phyloP scores from a whole-genome alignment of 164 flowering plant genomes.

The Sedum album region DNA sequence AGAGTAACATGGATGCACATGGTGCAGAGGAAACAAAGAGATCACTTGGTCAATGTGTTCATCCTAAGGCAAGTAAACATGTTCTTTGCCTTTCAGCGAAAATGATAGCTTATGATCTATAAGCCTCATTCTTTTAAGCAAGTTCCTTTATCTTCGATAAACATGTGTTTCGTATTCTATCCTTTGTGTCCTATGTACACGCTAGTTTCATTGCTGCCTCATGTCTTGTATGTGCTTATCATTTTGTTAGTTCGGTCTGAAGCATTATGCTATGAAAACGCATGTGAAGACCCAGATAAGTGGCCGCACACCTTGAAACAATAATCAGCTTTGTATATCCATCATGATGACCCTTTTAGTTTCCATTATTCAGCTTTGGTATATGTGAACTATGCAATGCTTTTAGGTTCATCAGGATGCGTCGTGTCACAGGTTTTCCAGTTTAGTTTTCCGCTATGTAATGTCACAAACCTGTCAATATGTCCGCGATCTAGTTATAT shows the following conservation, averaged over 20 bases:
- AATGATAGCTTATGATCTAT: neutral
- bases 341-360: neutral
- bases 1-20: neutral
- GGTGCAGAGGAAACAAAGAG: neutral
- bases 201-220: slow-evolving; percentile 1
- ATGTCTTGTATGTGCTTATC: neutral
- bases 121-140: neutral
- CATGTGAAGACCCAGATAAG: neutral
- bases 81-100: neutral
- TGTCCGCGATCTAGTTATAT: no score
- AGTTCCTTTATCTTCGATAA: neutral
- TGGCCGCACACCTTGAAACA: neutral
- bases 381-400: no score
- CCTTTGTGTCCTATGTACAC: neutral
- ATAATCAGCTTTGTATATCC: neutral
- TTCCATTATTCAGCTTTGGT: no score
- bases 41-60: neutral
- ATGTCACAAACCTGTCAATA: neutral
- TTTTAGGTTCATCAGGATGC: no score
- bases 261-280: neutral
- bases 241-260: neutral
- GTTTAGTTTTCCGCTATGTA: neutral
- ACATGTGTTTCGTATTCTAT: neutral
- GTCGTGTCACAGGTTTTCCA: no score
- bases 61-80: neutral